phyloP scores from a whole-genome alignment of 2,329 filamentous ascomycete genomes.

The Fonsecaea monophora region DNA sequence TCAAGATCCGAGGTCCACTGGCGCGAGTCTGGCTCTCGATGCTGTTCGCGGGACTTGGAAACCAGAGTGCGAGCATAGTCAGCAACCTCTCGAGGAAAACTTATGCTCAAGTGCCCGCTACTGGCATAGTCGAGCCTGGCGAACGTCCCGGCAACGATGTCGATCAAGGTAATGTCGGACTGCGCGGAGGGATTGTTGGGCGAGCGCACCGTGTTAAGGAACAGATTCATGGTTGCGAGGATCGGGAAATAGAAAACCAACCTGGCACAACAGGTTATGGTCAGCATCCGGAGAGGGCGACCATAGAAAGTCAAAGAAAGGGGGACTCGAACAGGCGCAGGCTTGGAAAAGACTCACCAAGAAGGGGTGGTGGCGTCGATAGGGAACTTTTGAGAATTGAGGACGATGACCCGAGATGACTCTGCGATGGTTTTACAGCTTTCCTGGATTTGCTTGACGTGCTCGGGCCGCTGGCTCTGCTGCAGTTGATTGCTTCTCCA shows the following conservation, averaged over 20 bases:
- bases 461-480: background rate
- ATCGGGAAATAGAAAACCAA: conserved; percentile 1
- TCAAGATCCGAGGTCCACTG: background rate
- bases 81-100: background rate
- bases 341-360: background rate
- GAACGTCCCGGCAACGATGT: conserved; percentile 4
- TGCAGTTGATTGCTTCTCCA: background rate
- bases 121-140: conserved; percentile 5
- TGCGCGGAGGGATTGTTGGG: background rate
- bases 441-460: background rate
- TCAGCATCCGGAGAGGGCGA: background rate
- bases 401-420: background rate
- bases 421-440: background rate
- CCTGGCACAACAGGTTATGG: background rate
- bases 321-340: background rate
- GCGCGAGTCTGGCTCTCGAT: background rate
- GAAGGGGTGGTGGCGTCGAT: background rate
- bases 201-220: background rate
- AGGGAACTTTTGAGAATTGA: background rate
- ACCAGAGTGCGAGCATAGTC: background rate
- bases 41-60: background rate
- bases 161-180: conserved; percentile 7
- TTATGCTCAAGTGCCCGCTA: background rate
- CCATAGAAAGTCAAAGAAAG: no score
- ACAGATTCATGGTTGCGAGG: background rate